phyloP scores from a whole-genome alignment of 768 basidiomycete genomes.

The Russula abietina region DNA sequence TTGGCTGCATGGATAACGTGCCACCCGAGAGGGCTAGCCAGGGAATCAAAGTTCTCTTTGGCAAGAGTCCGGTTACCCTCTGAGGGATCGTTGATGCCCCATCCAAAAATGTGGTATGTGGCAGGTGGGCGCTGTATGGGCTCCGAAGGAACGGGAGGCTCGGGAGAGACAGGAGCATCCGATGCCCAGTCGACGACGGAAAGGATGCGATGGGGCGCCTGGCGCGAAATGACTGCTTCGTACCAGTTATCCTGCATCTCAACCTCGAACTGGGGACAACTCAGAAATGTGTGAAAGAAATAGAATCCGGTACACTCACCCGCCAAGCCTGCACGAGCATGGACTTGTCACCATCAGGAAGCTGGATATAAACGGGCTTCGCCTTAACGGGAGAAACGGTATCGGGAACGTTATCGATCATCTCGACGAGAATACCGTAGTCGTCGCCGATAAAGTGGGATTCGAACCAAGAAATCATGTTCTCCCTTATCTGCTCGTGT shows the following conservation, averaged over 20 bases:
- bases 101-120: slow-evolving; percentile 65
- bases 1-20: slow-evolving; percentile 69
- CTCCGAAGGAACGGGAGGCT: slow-evolving; percentile 46
- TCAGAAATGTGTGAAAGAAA: neutral
- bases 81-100: slow-evolving; percentile 82
- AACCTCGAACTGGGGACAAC: slow-evolving; percentile 60
- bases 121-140: slow-evolving; percentile 31
- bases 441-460: slow-evolving; percentile 43
- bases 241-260: slow-evolving; percentile 97
- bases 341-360: slow-evolving; percentile 56
- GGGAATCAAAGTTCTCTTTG: slow-evolving; percentile 64
- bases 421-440: slow-evolving; percentile 35
- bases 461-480: slow-evolving; percentile 42
- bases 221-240: slow-evolving; percentile 75
- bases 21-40: slow-evolving; percentile 90
- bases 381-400: slow-evolving; percentile 77
- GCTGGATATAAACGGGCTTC: slow-evolving; percentile 73
- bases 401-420: slow-evolving; percentile 64
- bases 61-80: slow-evolving; percentile 55
- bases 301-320: slow-evolving; percentile 34
- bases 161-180: slow-evolving; percentile 32
- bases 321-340: slow-evolving; percentile 79
- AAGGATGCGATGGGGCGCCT: slow-evolving; percentile 70
- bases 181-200: slow-evolving; percentile 77
- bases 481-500: slow-evolving; percentile 44